Percentiles rank a stretch among this genome's conserved stretches.
Conservation (phyloP, 192 early-diverging fungal genomes). For the Coemansia sp. region DNA sequence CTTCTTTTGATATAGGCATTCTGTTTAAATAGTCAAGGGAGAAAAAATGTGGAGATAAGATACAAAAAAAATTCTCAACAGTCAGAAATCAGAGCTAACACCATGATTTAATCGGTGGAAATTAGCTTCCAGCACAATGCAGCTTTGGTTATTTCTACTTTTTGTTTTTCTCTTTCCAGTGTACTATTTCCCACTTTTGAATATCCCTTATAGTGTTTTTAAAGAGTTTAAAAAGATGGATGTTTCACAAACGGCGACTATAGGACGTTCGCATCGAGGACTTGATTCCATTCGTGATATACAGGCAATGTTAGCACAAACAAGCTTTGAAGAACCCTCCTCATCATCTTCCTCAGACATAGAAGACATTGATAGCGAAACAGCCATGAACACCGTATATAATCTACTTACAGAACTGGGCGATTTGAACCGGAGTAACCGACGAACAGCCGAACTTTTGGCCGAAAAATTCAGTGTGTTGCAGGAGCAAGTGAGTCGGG, state of each 20-base stretch:
- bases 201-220: constrained; percentile 6
- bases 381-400: constrained; percentile 50
- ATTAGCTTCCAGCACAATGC: neutral
- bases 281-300: constrained; percentile 32
- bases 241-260: constrained; percentile 39
- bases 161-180: neutral
- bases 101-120: no score
- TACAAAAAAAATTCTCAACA: neutral
- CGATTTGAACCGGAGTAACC: constrained; percentile 48
- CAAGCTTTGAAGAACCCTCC: neutral
- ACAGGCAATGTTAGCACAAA: constrained; percentile 23
- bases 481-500: constrained; percentile 28
- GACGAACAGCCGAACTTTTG: constrained; percentile 32
- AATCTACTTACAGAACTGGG: constrained; percentile 46
- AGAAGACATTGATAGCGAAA: constrained; percentile 46
- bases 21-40: neutral
- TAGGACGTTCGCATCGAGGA: constrained; percentile 45
- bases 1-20: neutral
- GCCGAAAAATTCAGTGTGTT: constrained; percentile 39
- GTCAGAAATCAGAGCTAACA: no score
- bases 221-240: no score
- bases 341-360: constrained; percentile 22
- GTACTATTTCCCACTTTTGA: neutral
- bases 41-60: constrained; percentile 4
- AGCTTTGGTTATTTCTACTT: neutral